Conservation (phyloP, 2,329 filamentous ascomycete species). For the Xylaria sp. region DNA sequence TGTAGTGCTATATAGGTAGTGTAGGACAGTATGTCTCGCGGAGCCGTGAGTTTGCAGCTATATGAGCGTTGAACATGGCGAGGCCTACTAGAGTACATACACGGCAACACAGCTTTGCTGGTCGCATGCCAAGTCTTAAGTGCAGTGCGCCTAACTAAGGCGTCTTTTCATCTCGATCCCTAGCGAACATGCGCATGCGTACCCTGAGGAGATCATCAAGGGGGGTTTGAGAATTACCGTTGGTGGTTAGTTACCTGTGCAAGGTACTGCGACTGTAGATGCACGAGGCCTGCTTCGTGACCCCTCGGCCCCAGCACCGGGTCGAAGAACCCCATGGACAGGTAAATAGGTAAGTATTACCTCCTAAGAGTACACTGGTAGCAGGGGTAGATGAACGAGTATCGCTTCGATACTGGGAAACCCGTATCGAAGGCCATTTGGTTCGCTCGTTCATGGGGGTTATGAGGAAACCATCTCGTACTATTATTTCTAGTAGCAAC, state of each 20-base stretch:
- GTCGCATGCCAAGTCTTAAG: neutral
- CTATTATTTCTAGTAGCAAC: neutral
- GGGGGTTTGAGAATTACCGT: conserved; percentile 41
- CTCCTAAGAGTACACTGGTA: too few relatives aligned
- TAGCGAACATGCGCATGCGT: neutral
- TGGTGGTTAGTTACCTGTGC: neutral
- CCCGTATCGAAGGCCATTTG: neutral
- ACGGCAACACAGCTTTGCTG: neutral
- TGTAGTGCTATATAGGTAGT: too few relatives aligned
- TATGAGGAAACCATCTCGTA: neutral
- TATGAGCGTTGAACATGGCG: neutral
- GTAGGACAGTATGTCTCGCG: neutral
- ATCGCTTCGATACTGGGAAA: neutral
- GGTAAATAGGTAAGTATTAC: too few relatives aligned
- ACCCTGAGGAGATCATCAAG: conserved; percentile 19
- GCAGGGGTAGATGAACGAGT: neutral
- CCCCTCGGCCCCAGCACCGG: neutral
- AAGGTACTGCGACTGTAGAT: neutral
- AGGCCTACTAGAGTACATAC: neutral
- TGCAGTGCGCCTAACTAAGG: neutral
- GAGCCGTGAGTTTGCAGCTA: neutral
- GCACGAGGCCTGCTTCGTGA: neutral
- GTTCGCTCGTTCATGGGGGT: neutral
- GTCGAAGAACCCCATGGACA: neutral
- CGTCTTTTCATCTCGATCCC: neutral